Percentiles rank a stretch among this genome's conserved stretches.
These are phyloP conservation scores for Leccinum ponderosum DNA, from an alignment of 1,284 basidiomycete species.

Conservation along the genomic window DNA sequence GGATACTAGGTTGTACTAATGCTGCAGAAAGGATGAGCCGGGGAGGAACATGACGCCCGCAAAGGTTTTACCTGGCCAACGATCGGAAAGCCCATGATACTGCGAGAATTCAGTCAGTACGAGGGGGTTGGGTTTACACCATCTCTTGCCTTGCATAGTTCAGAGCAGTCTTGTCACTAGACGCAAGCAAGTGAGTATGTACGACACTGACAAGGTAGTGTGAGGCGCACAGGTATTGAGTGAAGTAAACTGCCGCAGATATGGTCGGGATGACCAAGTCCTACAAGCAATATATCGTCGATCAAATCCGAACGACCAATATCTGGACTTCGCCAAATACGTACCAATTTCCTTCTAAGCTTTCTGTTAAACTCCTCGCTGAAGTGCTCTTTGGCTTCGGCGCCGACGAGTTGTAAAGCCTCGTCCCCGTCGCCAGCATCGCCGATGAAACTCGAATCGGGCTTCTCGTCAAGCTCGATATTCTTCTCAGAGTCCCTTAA, in stretches of 20 bases:
- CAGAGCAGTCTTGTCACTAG: constrained; percentile 65
- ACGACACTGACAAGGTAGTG: neutral
- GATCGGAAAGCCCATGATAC: constrained; percentile 68
- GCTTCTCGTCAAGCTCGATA: constrained; percentile 15
- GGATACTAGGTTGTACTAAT: constrained; percentile 63
- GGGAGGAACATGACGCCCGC: neutral
- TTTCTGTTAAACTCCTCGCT: constrained; percentile 60
- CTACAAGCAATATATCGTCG: constrained; percentile 28
- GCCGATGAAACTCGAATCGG: constrained; percentile 18
- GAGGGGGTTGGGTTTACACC: neutral
- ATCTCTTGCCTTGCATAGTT: constrained; percentile 60
- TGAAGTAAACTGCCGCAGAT: constrained; percentile 67
- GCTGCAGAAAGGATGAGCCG: constrained; percentile 31
- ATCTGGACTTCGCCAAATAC: constrained; percentile 12
- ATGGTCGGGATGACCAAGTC: constrained; percentile 60
- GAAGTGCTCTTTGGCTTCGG: constrained; percentile 49
- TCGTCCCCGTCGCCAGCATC: constrained; percentile 52
- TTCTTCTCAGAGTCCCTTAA: constrained; percentile 13
- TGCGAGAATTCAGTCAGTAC: constrained; percentile 24
- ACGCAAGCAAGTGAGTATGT: constrained; percentile 5
- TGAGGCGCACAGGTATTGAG: constrained; percentile 55
- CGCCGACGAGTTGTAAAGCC: constrained; percentile 58
- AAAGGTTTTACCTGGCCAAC: constrained; percentile 49
- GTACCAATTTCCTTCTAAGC: constrained; percentile 58
- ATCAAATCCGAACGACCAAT: neutral